phyloP scores from a whole-genome alignment of 257 asterid species.

The Solanum okadae region DNA sequence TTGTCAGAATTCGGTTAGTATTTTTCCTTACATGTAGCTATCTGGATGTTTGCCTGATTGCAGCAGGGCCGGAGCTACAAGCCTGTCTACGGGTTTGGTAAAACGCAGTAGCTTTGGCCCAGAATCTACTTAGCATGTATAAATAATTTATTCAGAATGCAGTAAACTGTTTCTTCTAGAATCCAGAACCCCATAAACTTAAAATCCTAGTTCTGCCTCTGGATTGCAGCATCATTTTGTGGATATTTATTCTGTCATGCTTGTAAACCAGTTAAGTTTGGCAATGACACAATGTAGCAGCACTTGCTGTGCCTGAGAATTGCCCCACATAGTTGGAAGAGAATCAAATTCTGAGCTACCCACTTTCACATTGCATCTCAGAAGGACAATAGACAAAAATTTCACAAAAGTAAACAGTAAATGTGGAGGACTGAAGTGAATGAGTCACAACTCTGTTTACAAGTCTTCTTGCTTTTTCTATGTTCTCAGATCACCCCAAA shows the following conservation, averaged over 20 bases:
- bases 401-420: neutral
- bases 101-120: neutral
- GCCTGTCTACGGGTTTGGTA: neutral
- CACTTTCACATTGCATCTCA: neutral
- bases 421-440: neutral
- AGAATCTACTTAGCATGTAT: neutral
- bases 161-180: neutral
- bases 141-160: neutral
- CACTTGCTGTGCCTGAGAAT: neutral
- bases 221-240: neutral
- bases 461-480: neutral
- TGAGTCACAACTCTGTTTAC: neutral
- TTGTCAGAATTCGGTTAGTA: neutral
- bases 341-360: neutral
- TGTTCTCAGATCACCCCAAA: neutral
- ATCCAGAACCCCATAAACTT: neutral
- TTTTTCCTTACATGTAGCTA: neutral
- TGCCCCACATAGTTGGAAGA: neutral
- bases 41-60: neutral
- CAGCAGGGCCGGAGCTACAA: neutral
- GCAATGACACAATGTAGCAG: neutral
- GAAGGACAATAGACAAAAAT: neutral
- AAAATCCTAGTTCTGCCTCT: neutral
- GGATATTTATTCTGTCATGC: neutral
- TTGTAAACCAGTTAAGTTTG: neutral